A percentile compares a stretch with the other conserved stretches of the same genome.
phyloP scores from a whole-genome alignment of 345 rosid genomes.

The Populus deltoides region DNA sequence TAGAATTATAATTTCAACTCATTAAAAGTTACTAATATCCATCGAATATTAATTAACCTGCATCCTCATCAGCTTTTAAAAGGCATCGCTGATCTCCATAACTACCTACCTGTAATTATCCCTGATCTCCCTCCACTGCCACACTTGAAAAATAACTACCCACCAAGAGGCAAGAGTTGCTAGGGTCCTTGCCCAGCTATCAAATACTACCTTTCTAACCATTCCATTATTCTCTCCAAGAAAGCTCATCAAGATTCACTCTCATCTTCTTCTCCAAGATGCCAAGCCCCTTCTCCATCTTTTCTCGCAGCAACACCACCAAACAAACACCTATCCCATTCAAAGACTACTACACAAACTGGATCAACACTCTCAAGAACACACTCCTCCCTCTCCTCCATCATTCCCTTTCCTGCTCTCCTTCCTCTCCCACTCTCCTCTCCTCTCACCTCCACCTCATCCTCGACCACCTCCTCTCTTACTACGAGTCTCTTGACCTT shows the following conservation, averaged over 20 bases:
- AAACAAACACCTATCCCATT: conserved; percentile 42
- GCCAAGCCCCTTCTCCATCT: conserved; percentile 44
- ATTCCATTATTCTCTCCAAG: neutral
- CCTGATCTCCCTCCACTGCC: too few relatives aligned
- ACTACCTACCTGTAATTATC: too few relatives aligned
- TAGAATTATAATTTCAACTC: too few relatives aligned
- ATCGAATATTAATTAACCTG: too few relatives aligned
- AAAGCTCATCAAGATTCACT: neutral
- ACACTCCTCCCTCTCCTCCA: conserved; percentile 70
- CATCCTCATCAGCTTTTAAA: too few relatives aligned
- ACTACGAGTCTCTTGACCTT: conserved; percentile 74
- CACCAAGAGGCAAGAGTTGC: too few relatives aligned
- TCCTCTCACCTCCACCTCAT: conserved; percentile 56
- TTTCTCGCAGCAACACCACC: conserved; percentile 42
- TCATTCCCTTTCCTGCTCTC: conserved; percentile 49
- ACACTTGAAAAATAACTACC: too few relatives aligned
- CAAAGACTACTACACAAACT: conserved; percentile 56
- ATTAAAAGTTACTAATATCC: too few relatives aligned
- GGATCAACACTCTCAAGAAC: conserved; percentile 56
- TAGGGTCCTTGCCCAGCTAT: too few relatives aligned
- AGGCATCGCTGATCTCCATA: too few relatives aligned
- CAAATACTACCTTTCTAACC: too few relatives aligned
- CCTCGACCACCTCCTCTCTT: conserved; percentile 57
- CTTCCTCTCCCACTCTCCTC: conserved; percentile 46
- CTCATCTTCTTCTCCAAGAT: conserved; percentile 25